phyloP scores from a whole-genome alignment of 2,329 filamentous ascomycete genomes.

The Alternaria sp. region DNA sequence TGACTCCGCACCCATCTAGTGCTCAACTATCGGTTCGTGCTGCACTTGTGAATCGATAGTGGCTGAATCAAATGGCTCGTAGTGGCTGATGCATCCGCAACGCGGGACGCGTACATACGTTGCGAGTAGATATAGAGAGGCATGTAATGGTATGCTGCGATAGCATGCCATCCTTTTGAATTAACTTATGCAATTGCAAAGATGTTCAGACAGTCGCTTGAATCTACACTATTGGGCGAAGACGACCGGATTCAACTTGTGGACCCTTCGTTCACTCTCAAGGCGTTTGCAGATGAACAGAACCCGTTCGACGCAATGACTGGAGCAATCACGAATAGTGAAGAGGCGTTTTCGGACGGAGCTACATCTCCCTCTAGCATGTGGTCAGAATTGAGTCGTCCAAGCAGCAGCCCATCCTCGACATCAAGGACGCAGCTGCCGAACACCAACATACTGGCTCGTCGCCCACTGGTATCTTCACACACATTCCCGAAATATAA shows the following conservation, averaged over 20 bases:
- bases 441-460: neutral
- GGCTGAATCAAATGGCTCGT: neutral
- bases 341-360: neutral
- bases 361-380: slow-evolving; percentile 9
- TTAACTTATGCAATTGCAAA: neutral
- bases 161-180: neutral
- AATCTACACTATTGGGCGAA: neutral
- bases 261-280: neutral
- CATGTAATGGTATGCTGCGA: too few relatives aligned
- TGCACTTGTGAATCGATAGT: neutral
- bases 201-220: slow-evolving; percentile 3
- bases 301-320: slow-evolving; percentile 5
- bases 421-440: neutral
- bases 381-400: slow-evolving; percentile 7
- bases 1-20: neutral
- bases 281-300: neutral
- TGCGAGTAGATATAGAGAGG: neutral
- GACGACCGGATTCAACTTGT: neutral
- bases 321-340: neutral
- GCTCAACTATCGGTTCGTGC: neutral
- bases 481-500: neutral
- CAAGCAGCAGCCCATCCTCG: slow-evolving; percentile 7
- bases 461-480: neutral
- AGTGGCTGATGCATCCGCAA: slow-evolving; percentile 3
- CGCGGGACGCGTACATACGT: neutral